Evolutionary conservation across 2,329 filamentous ascomycete genomes (phyloP), one percentile per base, ranked within the genome.

Genomic region (Domatiomyces globalis): DNA sequence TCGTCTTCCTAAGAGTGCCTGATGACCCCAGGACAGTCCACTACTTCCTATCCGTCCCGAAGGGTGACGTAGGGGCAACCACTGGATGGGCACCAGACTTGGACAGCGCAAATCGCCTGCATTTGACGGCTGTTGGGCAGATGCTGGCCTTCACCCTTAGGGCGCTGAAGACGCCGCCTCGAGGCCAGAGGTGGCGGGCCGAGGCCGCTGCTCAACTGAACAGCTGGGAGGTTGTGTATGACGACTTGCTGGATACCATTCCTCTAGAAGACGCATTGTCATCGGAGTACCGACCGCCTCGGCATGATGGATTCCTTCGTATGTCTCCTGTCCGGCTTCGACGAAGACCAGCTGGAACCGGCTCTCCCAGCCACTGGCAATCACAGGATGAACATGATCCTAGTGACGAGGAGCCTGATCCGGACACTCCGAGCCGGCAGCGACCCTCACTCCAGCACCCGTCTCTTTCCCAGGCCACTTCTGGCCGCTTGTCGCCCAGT

Each of bases 1-100:
- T 67, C 46, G 66, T 73, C 29, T 74, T 73, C 52, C 63, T 75
- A 15, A 65, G 63, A 45, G 54, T 72, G 8, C 57, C 54, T 17
- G 48, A 67, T 44, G 55, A 63, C 20, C 58, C 61, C 47, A 58
- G 54, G 19, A 63, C 58, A 4, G 55, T 66, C 9, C 59, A 60
- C 51, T 69, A 67, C 55, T 63, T 61, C 55, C 58, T 68, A 20
- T 61, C 60, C 17, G 60, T 63, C 9, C 64, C 63, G 2, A 55
- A 62, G 27, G 51, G 56, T 27, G 65, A 69, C 54, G 62, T 67
- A 27, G 54, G 56, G 22, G 52, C 51, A 17, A n/a, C n/a, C n/a
- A n/a, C n/a, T n/a, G n/a, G n/a, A n/a, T n/a, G n/a, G n/a, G n/a
- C n/a, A n/a, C n/a, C n/a, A n/a, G n/a, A n/a, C n/a, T n/a, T n/a